Base-by-base conservation (phyloP, 106 monocot species). In the Dioscorea zingiberensis region DNA sequence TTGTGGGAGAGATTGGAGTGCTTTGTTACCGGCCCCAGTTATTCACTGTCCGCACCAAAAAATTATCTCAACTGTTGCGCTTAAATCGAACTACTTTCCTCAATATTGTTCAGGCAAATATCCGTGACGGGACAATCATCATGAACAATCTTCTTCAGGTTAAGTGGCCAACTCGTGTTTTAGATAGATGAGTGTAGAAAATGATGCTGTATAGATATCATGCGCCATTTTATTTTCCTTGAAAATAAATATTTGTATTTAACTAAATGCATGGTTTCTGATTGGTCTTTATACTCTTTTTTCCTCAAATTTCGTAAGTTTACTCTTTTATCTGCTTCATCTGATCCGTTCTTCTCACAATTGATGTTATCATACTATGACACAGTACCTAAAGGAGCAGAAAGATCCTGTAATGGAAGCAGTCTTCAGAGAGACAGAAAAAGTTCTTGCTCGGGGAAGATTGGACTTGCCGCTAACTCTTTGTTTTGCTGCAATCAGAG, bases 391-490 rank as follows among this genome's bases (percentile, higher is more conserved):
- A 54, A 83, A 74, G 29, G 74, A 67, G 24, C 54, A 71, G 13
- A 64, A 66, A 54, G 64, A 74, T 29, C 71, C 78, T 21, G 3
- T 78, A 8, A 83, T 83, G 83, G 55, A 83, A 64, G 71, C 49
- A 24, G 59, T 83, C 22, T 21, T 69, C 21, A 74, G 54, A 30
- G 83, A 83, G 21, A 83, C 67, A 32, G 83, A 83, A 60, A 78
- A 66, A 44, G 75, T 83, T 74, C 61, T 83, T 3, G 70, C 78
- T 22, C 74, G 66, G 32, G 83, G 83, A 25, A 59, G 67, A 9
- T 18, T 75, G 62, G 78, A 77, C 23, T 49, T 83, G 49, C 83
- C 83, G 13, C 58, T 78, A n/a, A 83, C 78, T 46, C 71, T 83
- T 0, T 63, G 54, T 59, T 78, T 78, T 67, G 83, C 78, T 25